These are phyloP conservation scores for Betula pendula DNA, from an alignment of 306 rosid genomes.

Conservation along the genomic window DNA sequence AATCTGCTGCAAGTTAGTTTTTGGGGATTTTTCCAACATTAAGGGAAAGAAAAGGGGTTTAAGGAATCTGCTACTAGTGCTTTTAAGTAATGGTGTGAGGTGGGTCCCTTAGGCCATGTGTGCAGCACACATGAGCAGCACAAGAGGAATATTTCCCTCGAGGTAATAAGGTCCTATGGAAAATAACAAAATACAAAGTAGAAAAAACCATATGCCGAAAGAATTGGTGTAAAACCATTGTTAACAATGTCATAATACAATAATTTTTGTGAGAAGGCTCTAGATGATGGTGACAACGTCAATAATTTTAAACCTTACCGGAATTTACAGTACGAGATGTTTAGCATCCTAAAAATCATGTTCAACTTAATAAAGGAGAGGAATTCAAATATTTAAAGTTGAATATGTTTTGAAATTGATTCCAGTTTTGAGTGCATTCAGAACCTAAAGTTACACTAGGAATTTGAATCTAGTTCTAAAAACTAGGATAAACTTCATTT, in stretches of 20 bases:
- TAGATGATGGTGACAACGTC: background rate
- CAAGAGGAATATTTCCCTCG: background rate
- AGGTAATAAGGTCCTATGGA: background rate
- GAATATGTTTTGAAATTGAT: background rate
- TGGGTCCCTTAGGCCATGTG: background rate
- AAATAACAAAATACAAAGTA: background rate
- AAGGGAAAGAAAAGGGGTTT: too few relatives aligned
- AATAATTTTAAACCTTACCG: background rate
- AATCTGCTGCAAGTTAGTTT: too few relatives aligned
- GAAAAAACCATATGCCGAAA: background rate
- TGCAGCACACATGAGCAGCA: background rate
- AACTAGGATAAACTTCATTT: background rate
- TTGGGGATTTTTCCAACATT: too few relatives aligned
- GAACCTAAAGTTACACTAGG: background rate
- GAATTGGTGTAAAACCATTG: background rate
- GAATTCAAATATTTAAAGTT: background rate
- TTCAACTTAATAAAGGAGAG: background rate
- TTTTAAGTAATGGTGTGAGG: background rate
- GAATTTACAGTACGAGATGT: background rate
- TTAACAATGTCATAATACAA: background rate
- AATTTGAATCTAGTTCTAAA: background rate
- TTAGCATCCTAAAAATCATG: background rate
- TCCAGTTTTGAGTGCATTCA: constrained; percentile 1
- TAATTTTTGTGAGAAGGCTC: background rate
- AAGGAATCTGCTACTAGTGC: too few relatives aligned